These are phyloP conservation scores for Kodamaea jinghongensis DNA, from an alignment of 805 yeast genomes.

Conservation along the genomic window DNA sequence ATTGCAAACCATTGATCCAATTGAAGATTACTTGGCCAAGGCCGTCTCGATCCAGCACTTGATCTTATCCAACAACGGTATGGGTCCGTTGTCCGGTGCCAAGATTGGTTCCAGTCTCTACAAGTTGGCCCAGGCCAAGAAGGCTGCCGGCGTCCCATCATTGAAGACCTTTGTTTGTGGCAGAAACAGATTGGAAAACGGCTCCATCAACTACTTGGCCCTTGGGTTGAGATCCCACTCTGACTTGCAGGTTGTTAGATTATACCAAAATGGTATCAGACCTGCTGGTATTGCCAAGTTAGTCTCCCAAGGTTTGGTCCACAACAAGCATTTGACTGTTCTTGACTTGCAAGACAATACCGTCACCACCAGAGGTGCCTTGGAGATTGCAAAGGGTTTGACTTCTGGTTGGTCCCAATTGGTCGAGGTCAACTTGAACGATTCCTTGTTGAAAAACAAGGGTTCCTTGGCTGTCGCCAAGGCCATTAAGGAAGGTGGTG, in stretches of 20 bases:
- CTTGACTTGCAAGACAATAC: conserved; percentile 96
- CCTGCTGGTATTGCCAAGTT: conserved; percentile 84
- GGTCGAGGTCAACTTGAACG: conserved; percentile 80
- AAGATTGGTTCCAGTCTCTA: conserved; percentile 86
- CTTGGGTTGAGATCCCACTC: conserved; percentile 80
- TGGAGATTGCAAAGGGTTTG: conserved; percentile 44
- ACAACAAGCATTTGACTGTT: conserved; percentile 57
- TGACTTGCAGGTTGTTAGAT: conserved; percentile 66
- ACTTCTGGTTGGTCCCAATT: conserved; percentile 58
- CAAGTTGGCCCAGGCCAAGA: conserved; percentile 65
- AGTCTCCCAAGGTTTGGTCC: conserved; percentile 66
- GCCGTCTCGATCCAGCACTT: conserved; percentile 82
- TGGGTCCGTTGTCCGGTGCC: conserved; percentile 98
- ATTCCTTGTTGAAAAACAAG: conserved; percentile 75
- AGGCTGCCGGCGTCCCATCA: conserved; percentile 44
- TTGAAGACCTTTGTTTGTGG: conserved; percentile 93
- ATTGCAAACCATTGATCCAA: conserved; percentile 86
- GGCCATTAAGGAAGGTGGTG: conserved; percentile 37
- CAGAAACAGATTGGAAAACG: conserved; percentile 94
- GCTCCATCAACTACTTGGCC: conserved; percentile 82
- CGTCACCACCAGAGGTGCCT: conserved; percentile 71
- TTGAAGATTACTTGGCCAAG: conserved; percentile 71
- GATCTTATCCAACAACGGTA: conserved; percentile 89
- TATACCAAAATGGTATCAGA: conserved; percentile 96
- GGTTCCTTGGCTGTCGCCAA: conserved; percentile 64